Evolutionary conservation across 495 filamentous ascomycete species (phyloP), one percentile per base, ranked within the genome.

Genomic region (Penicillium arizonense): DNA sequence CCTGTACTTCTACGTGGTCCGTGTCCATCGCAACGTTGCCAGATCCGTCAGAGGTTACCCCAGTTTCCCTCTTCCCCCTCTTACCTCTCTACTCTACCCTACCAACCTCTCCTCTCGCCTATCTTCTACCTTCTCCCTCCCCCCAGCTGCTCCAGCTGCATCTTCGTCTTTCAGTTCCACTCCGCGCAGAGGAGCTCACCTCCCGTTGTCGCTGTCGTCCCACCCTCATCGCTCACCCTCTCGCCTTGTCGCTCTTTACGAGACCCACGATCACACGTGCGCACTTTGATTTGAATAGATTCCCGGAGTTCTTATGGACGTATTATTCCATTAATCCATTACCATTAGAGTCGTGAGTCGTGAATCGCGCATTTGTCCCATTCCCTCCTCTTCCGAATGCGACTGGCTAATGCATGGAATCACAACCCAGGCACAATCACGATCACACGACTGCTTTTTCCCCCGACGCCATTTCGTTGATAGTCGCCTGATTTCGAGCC

Each of bases 1-100:
- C 28, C 28, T 30, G 28, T 7, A 30, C 28, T 10, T 30, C 38
- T 32, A 28, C 34, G 49, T 64, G 62, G 62, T 60, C 62, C 62
- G 62, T 66, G 60, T 63, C 60, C 60, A 58, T 58, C 44, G 55
- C 58, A 45, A 62, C 58, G 58, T 64, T 64, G 59, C 62, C 62
- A 65, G 54, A 60, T 65, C 59, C 59, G 58, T 50, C 20, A 47
- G 13, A 48, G 44, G 41, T 50, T 50, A 50, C 47, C 47, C 47
- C 47, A 40, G 44, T 47, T 40, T 32, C 43, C 16, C 40, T 42
- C 18, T 23, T 32, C 24, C 24, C 13, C 42, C 4, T 28, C 12
- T 21, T 4, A 21, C 52, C 49, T 61, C 44, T 55, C 53, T 41
- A 39, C 57, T 57, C 54, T 47, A 37, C 33, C 52, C 50, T 44